Evolutionary conservation across 306 rosid species (phyloP).

Genomic region (Quercus bicolor): DNA sequence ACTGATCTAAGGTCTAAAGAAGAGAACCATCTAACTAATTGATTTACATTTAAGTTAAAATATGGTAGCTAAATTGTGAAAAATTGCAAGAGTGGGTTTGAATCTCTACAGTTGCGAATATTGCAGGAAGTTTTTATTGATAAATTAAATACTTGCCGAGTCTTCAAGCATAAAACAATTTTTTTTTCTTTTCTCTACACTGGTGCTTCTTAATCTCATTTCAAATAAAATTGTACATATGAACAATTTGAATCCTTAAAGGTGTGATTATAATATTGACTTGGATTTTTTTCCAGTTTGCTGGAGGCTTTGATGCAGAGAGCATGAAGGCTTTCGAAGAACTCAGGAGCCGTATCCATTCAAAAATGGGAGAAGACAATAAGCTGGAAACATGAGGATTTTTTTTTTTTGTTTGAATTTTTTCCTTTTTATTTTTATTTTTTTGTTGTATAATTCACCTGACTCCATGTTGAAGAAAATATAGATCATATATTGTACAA

Average conservation of each 20-base stretch:
- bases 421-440: background rate
- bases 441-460: conserved; percentile 38
- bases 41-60: too few relatives aligned
- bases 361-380: conserved; percentile 46
- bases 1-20: background rate
- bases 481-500: conserved; percentile 22
- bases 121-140: too few relatives aligned
- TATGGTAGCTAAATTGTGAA: background rate
- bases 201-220: background rate
- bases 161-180: background rate
- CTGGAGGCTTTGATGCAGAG: conserved; percentile 90
- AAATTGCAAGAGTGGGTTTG: background rate
- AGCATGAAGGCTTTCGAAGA: conserved; percentile 97
- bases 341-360: conserved; percentile 60
- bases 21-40: background rate
- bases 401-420: background rate
- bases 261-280: conserved; percentile 5
- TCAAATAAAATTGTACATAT: background rate
- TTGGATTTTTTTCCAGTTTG: conserved; percentile 59
- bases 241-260: background rate
- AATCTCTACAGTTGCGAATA: background rate
- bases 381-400: conserved; percentile 40
- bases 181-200: background rate
- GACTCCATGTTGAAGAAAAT: background rate
- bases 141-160: too few relatives aligned